Percentiles rank a stretch among this genome's conserved stretches.
Evolutionary conservation across 2,329 filamentous ascomycete genomes (phyloP).

Genomic region (Monosporascus ibericus): DNA sequence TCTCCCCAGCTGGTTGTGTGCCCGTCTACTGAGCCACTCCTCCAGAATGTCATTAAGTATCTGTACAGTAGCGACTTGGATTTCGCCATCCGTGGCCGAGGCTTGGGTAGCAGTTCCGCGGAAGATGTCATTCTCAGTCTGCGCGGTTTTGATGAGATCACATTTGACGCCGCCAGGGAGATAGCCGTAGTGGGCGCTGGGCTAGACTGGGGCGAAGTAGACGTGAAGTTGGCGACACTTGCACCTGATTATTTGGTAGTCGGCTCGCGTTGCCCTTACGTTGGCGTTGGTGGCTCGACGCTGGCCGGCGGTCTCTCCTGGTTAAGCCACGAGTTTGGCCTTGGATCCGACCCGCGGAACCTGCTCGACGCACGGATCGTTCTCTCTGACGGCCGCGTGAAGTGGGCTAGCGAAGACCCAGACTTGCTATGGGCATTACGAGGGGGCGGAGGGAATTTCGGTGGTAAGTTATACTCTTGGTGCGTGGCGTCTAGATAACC

Average conservation of each 20-base stretch:
- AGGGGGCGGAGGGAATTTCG: neutral
- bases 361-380: neutral
- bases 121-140: neutral
- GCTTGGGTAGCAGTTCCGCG: neutral
- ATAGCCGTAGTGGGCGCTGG: neutral
- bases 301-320: neutral
- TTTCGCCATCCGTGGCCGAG: neutral
- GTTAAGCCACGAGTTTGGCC: slow-evolving; percentile 1
- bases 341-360: neutral
- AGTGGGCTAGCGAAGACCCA: slow-evolving; percentile 1
- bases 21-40: neutral
- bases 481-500: neutral
- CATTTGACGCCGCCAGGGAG: neutral
- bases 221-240: neutral
- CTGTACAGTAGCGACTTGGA: neutral
- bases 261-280: slow-evolving; percentile 1
- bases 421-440: neutral
- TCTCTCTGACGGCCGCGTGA: neutral
- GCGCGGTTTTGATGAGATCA: neutral
- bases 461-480: neutral
- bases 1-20: neutral
- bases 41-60: neutral
- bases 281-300: slow-evolving; percentile 1
- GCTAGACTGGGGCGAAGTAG: neutral
- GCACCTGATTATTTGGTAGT: neutral